Evolutionary conservation across 106 monocot species (phyloP), one percentile per base, ranked within the genome.

Genomic region (Acanthochlamys bracteata): DNA sequence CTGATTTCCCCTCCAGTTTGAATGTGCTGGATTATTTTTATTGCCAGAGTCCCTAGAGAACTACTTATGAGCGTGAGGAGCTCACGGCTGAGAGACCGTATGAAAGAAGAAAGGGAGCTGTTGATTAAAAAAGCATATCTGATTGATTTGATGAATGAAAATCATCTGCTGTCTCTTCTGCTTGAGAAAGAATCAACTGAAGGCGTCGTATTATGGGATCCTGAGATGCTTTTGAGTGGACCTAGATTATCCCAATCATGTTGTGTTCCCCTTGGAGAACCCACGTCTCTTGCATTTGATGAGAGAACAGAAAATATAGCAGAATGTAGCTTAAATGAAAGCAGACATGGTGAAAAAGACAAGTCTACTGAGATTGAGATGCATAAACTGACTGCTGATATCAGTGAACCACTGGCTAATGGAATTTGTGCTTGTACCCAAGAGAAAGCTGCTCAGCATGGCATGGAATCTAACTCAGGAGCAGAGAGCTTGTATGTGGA

Each of bases 11-110:
- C 80, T 82, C 85, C 88, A 93, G 85, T 93, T 93, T 93, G 84
- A 93, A 88, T 85, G 73, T 88, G 85, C 84, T 88, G 88, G 88
- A 80, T 93, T 85, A 76, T 88, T 93, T 55, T 93, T 85, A 75
- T 78, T 95, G 79, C 73, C 91, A 98, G 98, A 83, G 71, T 84
- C 69, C 98, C 98, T 55, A 79, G 83, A 76, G 80, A 66, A 61
- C 59, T 98, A 60, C 76, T 92, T 45, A 64, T 74, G 60, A 88
- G 80, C 57, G 78, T 67, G 26, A 53, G 92, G 57, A 92, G 81
- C 74, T 96, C 91, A 73, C 87, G 96, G 25, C 63, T 87, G 43
- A 81, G 76, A 69, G 95, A 95, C 42, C 83, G 95, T 46, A 84
- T 69, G 71, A 91, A 88, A 72, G 95, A 90, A 83, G 98, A 98